Percentiles rank a stretch among this genome's conserved stretches.
These are phyloP conservation scores for Diddensiella caesifluorescens DNA, from an alignment of 805 yeast genomes.

Conservation along the genomic window DNA sequence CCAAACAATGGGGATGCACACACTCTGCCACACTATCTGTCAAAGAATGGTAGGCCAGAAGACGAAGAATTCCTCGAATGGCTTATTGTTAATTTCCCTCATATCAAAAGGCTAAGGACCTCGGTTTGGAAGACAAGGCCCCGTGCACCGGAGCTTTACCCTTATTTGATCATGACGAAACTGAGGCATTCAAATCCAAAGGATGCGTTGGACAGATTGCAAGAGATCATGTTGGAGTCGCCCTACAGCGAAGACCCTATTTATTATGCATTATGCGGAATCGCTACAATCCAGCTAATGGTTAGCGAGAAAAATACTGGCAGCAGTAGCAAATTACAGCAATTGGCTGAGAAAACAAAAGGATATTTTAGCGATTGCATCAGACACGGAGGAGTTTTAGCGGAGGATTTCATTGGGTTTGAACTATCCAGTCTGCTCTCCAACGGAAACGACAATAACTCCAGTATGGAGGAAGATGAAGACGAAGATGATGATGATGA, in stretches of 20 bases:
- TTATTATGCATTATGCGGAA: conserved; percentile 16
- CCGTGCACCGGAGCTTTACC: conserved; percentile 15
- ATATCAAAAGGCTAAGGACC: not conserved
- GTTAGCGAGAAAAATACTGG: conserved; percentile 4
- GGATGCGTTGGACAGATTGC: conserved; percentile 18
- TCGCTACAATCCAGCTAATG: conserved; percentile 21
- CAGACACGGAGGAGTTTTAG: conserved; percentile 20
- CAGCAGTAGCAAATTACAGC: not conserved
- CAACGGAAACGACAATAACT: too few species aligned
- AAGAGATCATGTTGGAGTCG: conserved; percentile 19
- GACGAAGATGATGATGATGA: not conserved
- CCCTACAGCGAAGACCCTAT: conserved; percentile 23
- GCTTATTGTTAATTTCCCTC: conserved; percentile 21
- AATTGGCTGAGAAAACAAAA: conserved; percentile 11
- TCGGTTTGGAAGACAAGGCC: conserved; percentile 4
- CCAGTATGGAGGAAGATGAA: not conserved
- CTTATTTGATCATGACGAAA: conserved; percentile 15
- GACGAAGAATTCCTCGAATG: conserved; percentile 25
- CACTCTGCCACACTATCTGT: conserved; percentile 7
- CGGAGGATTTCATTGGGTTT: conserved; percentile 17
- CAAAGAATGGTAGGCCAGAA: conserved; percentile 1
- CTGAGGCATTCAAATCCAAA: conserved; percentile 16
- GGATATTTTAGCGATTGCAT: conserved; percentile 17
- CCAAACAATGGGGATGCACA: conserved; percentile 12
- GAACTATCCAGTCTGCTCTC: too few species aligned